Base-by-base conservation (phyloP, 225 moss, liverwort and hornwort genomes). In the Sphagnum tenellum region DNA sequence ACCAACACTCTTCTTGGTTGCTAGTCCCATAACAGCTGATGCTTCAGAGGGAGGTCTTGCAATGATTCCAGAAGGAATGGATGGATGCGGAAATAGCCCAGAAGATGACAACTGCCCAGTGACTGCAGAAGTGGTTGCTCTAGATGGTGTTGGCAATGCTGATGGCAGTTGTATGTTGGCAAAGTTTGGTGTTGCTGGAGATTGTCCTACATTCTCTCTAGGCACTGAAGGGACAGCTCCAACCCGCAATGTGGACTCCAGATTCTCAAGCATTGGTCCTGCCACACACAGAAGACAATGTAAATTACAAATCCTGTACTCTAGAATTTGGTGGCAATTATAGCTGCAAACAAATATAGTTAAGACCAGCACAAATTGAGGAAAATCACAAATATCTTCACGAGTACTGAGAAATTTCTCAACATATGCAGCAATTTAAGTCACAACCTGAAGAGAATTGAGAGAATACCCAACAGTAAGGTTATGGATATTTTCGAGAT, bases 201-300 rank as follows among this genome's bases (percentile, higher is more conserved):
- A 61, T 56, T 70, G 61, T 46, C 64, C 71, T 57, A 63, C 9
- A 29, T 29, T 29, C 62, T 76, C 79, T 66, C 87, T 78, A 2
- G 90, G 82, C 9, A 86, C 75, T 66, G 79, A 76, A n/a, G 94
- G 94, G 5, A 86, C 94, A 74, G 86, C 88, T 14, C 91, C 91
- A 75, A 91, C 82, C 69, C 87, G 87, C 81, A 96, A 66, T 47
- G 88, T 87, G 3, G 88, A 89, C 75, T 96, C 96, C 65, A 96
- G 63, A 71, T 92, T 92, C 71, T 89, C 82, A 8, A 96, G 87
- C 76, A 96, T 47, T 12, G 96, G 90, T 80, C 86, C 92, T 92
- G 83, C 61, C 52, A 65, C 9, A 69, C 47, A 55, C 5, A 46
- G 50, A 4, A 69, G 11, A 54, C 4, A 52, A 48, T 14, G 3